Conservation (phyloP, 805 yeast species). For the Myxozyma geophila region DNA sequence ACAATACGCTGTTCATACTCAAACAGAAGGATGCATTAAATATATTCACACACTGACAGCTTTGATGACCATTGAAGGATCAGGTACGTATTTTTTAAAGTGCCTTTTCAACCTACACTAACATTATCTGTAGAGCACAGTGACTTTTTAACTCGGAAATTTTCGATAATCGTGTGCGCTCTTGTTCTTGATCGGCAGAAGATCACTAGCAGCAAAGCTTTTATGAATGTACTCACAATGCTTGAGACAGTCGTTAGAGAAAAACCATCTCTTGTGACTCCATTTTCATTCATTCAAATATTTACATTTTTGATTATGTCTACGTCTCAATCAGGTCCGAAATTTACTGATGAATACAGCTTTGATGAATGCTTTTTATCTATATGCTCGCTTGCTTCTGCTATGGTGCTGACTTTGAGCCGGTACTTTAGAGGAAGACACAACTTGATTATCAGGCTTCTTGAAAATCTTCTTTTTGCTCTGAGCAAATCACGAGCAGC, state of each 20-base stretch:
- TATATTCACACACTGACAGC: background rate
- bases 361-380: constrained; percentile 47
- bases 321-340: constrained; percentile 37
- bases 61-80: constrained; percentile 7
- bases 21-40: background rate
- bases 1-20: background rate
- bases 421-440: constrained; percentile 71
- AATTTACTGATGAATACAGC: constrained; percentile 29
- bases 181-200: constrained; percentile 38
- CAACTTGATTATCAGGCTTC: constrained; percentile 60
- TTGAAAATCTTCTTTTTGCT: constrained; percentile 57
- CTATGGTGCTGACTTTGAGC: constrained; percentile 68
- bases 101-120: background rate
- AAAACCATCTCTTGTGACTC: constrained; percentile 63
- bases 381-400: constrained; percentile 59
- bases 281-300: constrained; percentile 64
- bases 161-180: constrained; percentile 12
- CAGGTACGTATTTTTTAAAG: background rate
- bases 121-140: background rate
- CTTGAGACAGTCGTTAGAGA: constrained; percentile 54
- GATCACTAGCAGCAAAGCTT: constrained; percentile 37
- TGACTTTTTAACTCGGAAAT: constrained; percentile 1
- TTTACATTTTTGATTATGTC: constrained; percentile 49
- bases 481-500: constrained; percentile 44
- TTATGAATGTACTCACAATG: constrained; percentile 40